Evolutionary conservation across 106 monocot species (phyloP).

Genomic region (Triglochin maritima): DNA sequence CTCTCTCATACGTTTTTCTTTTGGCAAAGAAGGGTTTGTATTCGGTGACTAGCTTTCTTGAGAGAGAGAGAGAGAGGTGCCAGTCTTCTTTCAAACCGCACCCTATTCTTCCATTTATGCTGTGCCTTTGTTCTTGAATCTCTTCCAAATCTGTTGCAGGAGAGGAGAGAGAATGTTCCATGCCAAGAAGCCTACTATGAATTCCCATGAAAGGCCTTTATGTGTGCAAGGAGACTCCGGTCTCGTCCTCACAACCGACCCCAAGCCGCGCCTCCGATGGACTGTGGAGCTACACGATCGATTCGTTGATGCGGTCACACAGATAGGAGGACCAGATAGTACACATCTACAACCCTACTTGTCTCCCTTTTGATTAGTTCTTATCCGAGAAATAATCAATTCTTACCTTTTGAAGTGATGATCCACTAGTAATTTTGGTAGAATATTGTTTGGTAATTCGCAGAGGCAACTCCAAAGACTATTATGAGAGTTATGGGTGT

Average conservation of each 20-base stretch:
- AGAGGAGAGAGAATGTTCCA: constrained; percentile 52
- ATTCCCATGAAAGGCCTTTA: constrained; percentile 54
- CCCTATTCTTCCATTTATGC: constrained; percentile 51
- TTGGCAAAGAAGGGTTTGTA: constrained; percentile 3
- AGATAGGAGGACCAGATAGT: constrained; percentile 97
- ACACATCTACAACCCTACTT: constrained; percentile 1
- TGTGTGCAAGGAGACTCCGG: constrained; percentile 94
- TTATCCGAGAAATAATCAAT: neutral
- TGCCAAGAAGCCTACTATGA: constrained; percentile 48
- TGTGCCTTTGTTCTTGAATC: constrained; percentile 49
- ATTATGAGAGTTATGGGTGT: constrained; percentile 99
- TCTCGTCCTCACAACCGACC: constrained; percentile 96
- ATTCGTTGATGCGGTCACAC: constrained; percentile 91
- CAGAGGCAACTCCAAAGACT: constrained; percentile 95
- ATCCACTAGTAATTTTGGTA: too few relatives aligned
- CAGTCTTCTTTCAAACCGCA: constrained; percentile 14
- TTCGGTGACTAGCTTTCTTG: constrained; percentile 5
- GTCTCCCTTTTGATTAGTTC: neutral
- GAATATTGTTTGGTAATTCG: constrained; percentile 11
- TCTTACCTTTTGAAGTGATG: neutral
- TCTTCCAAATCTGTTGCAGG: constrained; percentile 36
- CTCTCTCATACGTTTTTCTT: neutral
- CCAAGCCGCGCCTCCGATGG: constrained; percentile 97
- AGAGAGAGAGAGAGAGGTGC: constrained; percentile 3
- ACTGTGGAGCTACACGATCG: constrained; percentile 97